Conservation (phyloP, 2,329 filamentous ascomycete genomes). For the Zymoseptoria pseudotritici region DNA sequence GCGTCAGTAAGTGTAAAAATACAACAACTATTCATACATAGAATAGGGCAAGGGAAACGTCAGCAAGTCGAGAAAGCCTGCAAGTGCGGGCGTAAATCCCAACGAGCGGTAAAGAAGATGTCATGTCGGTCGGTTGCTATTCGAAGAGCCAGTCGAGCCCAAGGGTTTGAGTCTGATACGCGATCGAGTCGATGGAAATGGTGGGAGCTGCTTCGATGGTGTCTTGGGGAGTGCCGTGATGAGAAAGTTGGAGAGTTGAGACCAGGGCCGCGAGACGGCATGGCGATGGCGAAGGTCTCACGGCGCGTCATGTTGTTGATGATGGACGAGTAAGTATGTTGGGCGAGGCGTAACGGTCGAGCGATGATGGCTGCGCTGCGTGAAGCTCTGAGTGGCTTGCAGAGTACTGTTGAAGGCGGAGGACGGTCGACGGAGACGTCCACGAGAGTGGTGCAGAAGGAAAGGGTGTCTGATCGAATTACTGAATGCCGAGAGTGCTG, state of each 20-base stretch:
- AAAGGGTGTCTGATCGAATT: slow-evolving; percentile 25
- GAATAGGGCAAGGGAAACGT: not conserved
- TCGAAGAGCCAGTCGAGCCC: not conserved
- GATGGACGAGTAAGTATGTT: not conserved
- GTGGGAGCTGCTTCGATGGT: not conserved
- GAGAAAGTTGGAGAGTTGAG: not conserved
- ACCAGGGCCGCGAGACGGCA: not conserved
- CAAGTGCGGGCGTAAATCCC: not conserved
- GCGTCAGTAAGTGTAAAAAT: not conserved
- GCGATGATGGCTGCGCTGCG: slow-evolving; percentile 1
- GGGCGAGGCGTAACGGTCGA: slow-evolving; percentile 6
- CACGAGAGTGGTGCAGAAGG: slow-evolving; percentile 6
- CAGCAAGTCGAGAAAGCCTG: not conserved
- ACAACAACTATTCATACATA: not conserved
- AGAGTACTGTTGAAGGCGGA: not conserved
- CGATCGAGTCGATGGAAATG: not conserved
- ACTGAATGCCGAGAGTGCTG: slow-evolving; percentile 20
- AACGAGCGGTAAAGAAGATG: not conserved
- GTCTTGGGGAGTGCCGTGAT: not conserved
- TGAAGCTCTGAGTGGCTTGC: not conserved
- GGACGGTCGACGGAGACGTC: slow-evolving; percentile 9
- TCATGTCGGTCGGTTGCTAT: not conserved
- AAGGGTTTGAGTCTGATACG: not conserved
- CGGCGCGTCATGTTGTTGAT: slow-evolving; percentile 2
- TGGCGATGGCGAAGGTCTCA: slow-evolving; percentile 4